Evolutionary conservation across 768 basidiomycete genomes (phyloP).

Genomic region (Auriscalpium orientale): DNA sequence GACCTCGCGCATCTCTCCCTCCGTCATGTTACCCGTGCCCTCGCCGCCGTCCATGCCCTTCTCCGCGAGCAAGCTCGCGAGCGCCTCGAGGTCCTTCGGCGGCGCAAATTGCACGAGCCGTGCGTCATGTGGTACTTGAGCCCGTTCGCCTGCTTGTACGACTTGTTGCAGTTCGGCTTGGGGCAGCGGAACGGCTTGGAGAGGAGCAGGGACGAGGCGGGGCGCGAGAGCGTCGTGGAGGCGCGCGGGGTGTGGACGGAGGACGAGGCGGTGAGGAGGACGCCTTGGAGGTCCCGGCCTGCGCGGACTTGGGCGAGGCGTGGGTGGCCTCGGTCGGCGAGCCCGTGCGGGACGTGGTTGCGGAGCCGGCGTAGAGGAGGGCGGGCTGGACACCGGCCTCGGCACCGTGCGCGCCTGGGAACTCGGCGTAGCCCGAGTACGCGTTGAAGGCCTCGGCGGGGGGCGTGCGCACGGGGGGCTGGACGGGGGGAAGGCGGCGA

Average conservation of each 20-base stretch:
- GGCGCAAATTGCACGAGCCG: constrained; percentile 92
- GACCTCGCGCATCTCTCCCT: constrained; percentile 61
- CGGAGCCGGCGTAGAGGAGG: constrained; percentile 32
- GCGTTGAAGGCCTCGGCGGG: constrained; percentile 55
- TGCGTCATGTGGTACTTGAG: constrained; percentile 93
- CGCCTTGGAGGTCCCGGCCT: constrained; percentile 19
- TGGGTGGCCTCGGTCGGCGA: constrained; percentile 45
- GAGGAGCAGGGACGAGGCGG: constrained; percentile 54
- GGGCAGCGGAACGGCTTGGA: constrained; percentile 91
- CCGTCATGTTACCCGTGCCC: constrained; percentile 36
- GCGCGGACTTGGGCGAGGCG: constrained; percentile 22
- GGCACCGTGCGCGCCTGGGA: constrained; percentile 40
- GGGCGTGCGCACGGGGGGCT: constrained; percentile 25
- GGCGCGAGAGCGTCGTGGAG: constrained; percentile 40
- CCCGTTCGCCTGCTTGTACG: constrained; percentile 92
- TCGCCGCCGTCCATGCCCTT: constrained; percentile 28
- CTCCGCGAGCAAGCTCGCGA: constrained; percentile 61
- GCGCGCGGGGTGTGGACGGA: constrained; percentile 26
- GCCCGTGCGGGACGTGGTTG: constrained; percentile 36
- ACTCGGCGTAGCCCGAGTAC: constrained; percentile 63
- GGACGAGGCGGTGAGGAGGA: constrained; percentile 22
- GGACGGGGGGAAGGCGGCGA: constrained; percentile 29
- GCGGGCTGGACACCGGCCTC: constrained; percentile 46
- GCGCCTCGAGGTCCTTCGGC: constrained; percentile 74
- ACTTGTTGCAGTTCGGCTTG: constrained; percentile 92